phyloP scores from a whole-genome alignment of 2,329 filamentous ascomycete species.

The Fusarium hostae region DNA sequence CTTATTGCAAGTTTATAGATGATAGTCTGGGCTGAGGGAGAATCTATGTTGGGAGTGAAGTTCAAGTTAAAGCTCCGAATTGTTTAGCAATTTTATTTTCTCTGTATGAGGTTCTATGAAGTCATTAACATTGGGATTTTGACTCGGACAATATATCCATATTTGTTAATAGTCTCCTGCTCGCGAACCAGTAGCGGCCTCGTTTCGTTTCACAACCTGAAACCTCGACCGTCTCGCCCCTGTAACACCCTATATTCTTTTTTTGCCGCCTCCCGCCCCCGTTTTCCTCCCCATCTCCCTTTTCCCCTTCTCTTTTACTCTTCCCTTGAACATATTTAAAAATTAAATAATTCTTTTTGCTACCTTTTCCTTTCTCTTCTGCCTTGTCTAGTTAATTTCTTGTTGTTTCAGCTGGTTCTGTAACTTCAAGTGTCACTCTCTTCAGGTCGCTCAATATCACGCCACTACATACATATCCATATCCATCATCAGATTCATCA shows the following conservation, averaged over 20 bases:
- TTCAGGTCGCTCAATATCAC: constrained; percentile 2
- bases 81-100: not conserved
- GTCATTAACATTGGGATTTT: not conserved
- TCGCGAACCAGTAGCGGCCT: constrained; percentile 31
- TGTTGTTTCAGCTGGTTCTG: constrained; percentile 37
- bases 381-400: constrained; percentile 11
- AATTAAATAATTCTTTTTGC: constrained; percentile 25
- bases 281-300: constrained; percentile 1
- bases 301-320: not conserved
- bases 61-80: not conserved
- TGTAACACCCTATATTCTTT: constrained; percentile 35
- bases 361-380: not conserved
- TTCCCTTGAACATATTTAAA: not conserved
- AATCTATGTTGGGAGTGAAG: not conserved
- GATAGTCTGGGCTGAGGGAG: not conserved
- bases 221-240: constrained; percentile 42
- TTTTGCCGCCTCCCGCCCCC: constrained; percentile 20
- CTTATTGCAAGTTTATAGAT: not conserved
- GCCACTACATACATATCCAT: not conserved
- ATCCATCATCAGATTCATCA: not conserved
- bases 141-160: constrained; percentile 4
- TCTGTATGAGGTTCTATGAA: not conserved
- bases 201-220: constrained; percentile 40
- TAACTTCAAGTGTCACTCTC: constrained; percentile 15
- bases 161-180: not conserved